Conservation (phyloP, 2,329 filamentous ascomycete species). For the Ambrosiella beaveri region DNA sequence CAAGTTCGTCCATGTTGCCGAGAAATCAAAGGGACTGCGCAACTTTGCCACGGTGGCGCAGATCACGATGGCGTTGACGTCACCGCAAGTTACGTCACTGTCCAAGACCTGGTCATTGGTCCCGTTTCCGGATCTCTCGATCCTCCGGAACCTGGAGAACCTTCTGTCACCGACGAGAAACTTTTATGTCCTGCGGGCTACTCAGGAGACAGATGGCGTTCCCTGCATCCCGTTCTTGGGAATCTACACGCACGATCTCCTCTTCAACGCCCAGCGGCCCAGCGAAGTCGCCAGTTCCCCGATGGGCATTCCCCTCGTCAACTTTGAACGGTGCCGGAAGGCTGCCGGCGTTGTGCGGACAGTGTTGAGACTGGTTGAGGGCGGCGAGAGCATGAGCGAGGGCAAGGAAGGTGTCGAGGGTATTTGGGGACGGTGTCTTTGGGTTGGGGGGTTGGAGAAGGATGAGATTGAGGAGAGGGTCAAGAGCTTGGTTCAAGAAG, state of each 20-base stretch:
- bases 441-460: constrained; percentile 62
- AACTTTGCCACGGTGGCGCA: constrained; percentile 78
- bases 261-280: constrained; percentile 66
- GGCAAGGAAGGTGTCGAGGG: constrained; percentile 54
- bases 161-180: constrained; percentile 64
- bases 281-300: constrained; percentile 54
- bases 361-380: constrained; percentile 59
- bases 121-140: constrained; percentile 44
- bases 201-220: constrained; percentile 57
- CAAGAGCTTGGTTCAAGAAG: no score
- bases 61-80: constrained; percentile 59
- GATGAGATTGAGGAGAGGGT: constrained; percentile 48
- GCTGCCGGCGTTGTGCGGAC: constrained; percentile 66
- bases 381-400: constrained; percentile 28
- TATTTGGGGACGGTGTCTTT: constrained; percentile 65
- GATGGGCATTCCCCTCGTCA: constrained; percentile 51
- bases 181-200: constrained; percentile 56
- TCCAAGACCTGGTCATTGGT: constrained; percentile 55
- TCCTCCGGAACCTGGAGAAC: constrained; percentile 49
- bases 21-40: constrained; percentile 55
- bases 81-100: constrained; percentile 52
- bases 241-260: constrained; percentile 66
- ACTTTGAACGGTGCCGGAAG: constrained; percentile 67
- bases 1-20: constrained; percentile 68
- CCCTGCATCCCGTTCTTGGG: constrained; percentile 67